These are phyloP conservation scores for Camellia japonica DNA, from an alignment of 148 eudicot species.

Conservation along the genomic window DNA sequence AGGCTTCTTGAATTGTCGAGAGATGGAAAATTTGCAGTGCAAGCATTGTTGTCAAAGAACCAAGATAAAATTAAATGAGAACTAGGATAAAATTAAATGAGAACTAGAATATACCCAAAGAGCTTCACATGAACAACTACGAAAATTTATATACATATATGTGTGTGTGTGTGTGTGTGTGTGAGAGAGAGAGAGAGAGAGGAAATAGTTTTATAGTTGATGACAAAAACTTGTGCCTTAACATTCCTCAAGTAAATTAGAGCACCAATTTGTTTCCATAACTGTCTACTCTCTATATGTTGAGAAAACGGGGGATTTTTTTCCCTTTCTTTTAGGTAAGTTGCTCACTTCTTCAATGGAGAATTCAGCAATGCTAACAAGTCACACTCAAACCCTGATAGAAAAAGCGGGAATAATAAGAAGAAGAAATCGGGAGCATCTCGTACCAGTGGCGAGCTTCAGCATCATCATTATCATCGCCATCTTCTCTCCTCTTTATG, in stretches of 20 bases:
- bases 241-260: neutral
- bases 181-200: neutral
- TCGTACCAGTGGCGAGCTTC: neutral
- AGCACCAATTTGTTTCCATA: neutral
- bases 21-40: neutral
- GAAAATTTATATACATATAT: neutral
- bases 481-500: neutral
- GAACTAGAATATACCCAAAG: neutral
- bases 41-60: neutral
- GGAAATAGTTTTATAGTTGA: neutral
- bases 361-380: neutral
- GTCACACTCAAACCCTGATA: neutral
- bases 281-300: neutral
- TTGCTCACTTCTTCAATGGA: neutral
- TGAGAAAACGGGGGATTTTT: neutral
- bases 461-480: neutral
- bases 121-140: neutral
- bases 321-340: neutral
- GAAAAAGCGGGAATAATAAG: neutral
- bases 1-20: neutral
- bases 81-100: neutral
- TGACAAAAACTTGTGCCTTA: neutral
- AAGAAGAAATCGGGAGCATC: neutral
- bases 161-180: too few species aligned
- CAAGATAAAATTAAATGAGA: neutral